Conservation (phyloP, 495 filamentous ascomycete species). For the Immersiella caudata region DNA sequence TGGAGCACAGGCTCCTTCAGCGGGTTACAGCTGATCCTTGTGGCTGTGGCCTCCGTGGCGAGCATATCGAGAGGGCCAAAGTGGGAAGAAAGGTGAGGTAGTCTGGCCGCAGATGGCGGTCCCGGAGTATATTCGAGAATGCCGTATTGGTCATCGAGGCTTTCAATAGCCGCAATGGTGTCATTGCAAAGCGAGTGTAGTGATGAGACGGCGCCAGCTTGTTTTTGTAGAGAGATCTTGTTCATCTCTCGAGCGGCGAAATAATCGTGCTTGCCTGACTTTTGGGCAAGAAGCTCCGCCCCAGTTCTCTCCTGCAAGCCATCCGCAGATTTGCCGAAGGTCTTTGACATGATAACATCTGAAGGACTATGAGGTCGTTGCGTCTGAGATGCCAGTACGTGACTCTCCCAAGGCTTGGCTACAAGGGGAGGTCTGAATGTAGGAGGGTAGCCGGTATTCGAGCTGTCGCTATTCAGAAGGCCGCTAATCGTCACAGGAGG, state of each 20-base stretch:
- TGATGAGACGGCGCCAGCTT: conserved; percentile 8
- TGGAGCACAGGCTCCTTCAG: not conserved
- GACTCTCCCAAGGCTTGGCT: not conserved
- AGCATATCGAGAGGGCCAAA: not conserved
- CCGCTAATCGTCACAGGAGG: conserved; percentile 1
- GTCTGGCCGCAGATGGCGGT: not conserved
- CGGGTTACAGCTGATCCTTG: not conserved
- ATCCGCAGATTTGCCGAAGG: conserved; percentile 7
- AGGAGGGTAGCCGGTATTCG: conserved; percentile 12
- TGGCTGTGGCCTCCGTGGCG: not conserved
- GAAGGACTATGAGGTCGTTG: conserved; percentile 44
- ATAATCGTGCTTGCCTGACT: conserved; percentile 43
- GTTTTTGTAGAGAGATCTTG: conserved; percentile 19
- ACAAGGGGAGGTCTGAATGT: not conserved
- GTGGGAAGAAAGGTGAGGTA: not conserved
- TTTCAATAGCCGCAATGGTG: not conserved
- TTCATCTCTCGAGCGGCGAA: conserved; percentile 47
- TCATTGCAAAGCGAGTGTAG: conserved; percentile 25
- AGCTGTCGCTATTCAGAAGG: conserved; percentile 15
- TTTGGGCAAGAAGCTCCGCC: conserved; percentile 36
- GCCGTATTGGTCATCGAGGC: too few relatives aligned
- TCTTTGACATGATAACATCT: conserved; percentile 50
- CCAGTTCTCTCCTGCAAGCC: conserved; percentile 11
- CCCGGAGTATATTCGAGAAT: not conserved
- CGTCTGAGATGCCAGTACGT: not conserved